Conservation (phyloP, 2,329 filamentous ascomycete species). For the Fusarium transvaalense region DNA sequence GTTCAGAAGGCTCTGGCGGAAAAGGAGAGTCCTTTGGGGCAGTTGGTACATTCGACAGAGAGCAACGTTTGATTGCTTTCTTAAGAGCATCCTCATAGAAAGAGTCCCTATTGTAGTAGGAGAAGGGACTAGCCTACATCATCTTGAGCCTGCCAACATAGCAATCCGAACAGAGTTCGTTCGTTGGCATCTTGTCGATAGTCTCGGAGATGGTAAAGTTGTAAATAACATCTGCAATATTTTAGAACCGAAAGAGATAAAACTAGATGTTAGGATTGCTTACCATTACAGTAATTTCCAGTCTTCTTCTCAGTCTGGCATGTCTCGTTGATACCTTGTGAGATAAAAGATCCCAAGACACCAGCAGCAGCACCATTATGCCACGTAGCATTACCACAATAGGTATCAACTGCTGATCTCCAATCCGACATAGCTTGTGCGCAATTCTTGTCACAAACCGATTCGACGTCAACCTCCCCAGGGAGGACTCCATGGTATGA, state of each 20-base stretch:
- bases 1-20: not conserved
- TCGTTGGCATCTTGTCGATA: constrained; percentile 15
- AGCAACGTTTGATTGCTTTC: constrained; percentile 7
- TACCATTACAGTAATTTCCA: constrained; percentile 33
- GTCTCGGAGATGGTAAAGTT: not conserved
- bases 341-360: constrained; percentile 13
- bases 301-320: constrained; percentile 21
- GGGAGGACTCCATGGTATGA: not conserved
- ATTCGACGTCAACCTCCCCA: not conserved
- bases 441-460: constrained; percentile 6
- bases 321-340: constrained; percentile 22
- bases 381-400: constrained; percentile 10
- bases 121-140: constrained; percentile 33
- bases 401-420: constrained; percentile 1
- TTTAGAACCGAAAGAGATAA: not conserved
- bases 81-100: constrained; percentile 25
- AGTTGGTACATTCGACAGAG: constrained; percentile 1
- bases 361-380: constrained; percentile 1
- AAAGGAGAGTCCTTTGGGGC: constrained; percentile 6
- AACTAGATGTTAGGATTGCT: not conserved
- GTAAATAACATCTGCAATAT: not conserved
- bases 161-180: constrained; percentile 26
- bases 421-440: not conserved
- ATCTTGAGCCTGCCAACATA: constrained; percentile 29
- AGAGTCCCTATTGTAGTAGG: constrained; percentile 5